A percentile compares a stretch with the other conserved stretches of the same genome.
Evolutionary conservation across 345 rosid genomes (phyloP).

Genomic region (Gossypium stocksii): DNA sequence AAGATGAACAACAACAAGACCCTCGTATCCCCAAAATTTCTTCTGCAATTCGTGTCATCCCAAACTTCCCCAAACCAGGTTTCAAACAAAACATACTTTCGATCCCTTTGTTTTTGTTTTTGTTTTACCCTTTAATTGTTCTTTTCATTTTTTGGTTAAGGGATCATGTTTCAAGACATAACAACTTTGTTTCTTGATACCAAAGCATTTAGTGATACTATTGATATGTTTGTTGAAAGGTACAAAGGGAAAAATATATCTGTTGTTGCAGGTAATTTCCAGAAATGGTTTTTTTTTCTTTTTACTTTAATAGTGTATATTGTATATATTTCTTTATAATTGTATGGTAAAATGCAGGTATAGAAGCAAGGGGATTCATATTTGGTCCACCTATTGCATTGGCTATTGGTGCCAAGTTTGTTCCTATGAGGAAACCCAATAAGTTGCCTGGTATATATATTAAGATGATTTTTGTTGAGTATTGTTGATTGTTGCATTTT

Average conservation of each 20-base stretch:
- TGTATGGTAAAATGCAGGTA: slow-evolving; percentile 41
- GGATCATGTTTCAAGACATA: slow-evolving; percentile 86
- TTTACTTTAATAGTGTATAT: background rate
- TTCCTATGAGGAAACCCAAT: slow-evolving; percentile 95
- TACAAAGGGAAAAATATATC: slow-evolving; percentile 57
- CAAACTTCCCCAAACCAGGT: slow-evolving; percentile 94
- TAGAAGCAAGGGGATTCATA: slow-evolving; percentile 98
- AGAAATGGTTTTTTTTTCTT: background rate
- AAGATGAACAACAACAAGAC: slow-evolving; percentile 36
- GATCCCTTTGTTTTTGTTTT: background rate
- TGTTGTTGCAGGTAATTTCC: slow-evolving; percentile 67
- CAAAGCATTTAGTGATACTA: slow-evolving; percentile 68
- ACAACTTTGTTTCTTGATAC: slow-evolving; percentile 73
- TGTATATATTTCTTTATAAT: background rate
- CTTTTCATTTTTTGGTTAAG: slow-evolving; percentile 26
- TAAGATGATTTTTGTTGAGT: background rate
- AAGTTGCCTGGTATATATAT: slow-evolving; percentile 74
- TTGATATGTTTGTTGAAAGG: slow-evolving; percentile 80
- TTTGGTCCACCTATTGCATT: slow-evolving; percentile 99
- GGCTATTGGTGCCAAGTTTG: slow-evolving; percentile 98
- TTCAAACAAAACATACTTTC: background rate
- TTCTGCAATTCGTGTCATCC: slow-evolving; percentile 79
- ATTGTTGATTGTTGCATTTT: background rate
- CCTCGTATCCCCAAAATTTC: slow-evolving; percentile 61
- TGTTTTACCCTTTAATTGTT: background rate